Conservation (phyloP, 2,329 filamentous ascomycete genomes). For the Penicillium sp. region DNA sequence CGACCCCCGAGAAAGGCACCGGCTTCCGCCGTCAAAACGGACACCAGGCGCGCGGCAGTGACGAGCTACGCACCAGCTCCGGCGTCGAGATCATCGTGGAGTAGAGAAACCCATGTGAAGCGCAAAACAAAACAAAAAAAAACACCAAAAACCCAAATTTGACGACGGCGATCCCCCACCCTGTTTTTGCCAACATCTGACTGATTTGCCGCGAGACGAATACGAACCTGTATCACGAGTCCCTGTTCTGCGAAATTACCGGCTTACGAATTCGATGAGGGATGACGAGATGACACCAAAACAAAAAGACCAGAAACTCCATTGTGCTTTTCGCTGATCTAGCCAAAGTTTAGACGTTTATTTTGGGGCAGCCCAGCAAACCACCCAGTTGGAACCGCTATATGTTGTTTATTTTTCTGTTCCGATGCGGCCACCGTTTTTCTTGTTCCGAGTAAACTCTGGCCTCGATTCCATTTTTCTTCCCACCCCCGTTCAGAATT, state of each 20-base stretch:
- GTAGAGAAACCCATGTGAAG: slow-evolving; percentile 44
- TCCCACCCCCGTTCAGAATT: slow-evolving; percentile 20
- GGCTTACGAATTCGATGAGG: slow-evolving; percentile 50
- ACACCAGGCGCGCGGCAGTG: slow-evolving; percentile 60
- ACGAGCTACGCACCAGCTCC: slow-evolving; percentile 60
- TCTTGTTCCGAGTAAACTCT: slow-evolving; percentile 10
- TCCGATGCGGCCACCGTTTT: slow-evolving; percentile 13
- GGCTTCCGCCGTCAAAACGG: slow-evolving; percentile 61
- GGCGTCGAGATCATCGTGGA: slow-evolving; percentile 64
- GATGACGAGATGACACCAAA: slow-evolving; percentile 46
- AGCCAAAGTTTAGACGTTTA: slow-evolving; percentile 43
- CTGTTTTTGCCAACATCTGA: slow-evolving; percentile 36
- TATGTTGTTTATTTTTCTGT: slow-evolving; percentile 7
- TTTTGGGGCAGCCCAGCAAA: slow-evolving; percentile 42
- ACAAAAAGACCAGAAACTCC: slow-evolving; percentile 39
- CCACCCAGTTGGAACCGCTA: slow-evolving; percentile 32
- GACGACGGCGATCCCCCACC: slow-evolving; percentile 19
- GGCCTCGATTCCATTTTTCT: slow-evolving; percentile 17
- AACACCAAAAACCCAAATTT: slow-evolving; percentile 1
- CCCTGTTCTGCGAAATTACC: slow-evolving; percentile 38
- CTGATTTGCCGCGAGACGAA: slow-evolving; percentile 43
- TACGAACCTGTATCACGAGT: slow-evolving; percentile 44
- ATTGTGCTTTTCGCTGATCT: slow-evolving; percentile 41
- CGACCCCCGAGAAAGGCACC: slow-evolving; percentile 58
- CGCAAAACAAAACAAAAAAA: neutral